Evolutionary conservation across 148 eudicot species (phyloP).

Genomic region (Chenopodium formosanum): DNA sequence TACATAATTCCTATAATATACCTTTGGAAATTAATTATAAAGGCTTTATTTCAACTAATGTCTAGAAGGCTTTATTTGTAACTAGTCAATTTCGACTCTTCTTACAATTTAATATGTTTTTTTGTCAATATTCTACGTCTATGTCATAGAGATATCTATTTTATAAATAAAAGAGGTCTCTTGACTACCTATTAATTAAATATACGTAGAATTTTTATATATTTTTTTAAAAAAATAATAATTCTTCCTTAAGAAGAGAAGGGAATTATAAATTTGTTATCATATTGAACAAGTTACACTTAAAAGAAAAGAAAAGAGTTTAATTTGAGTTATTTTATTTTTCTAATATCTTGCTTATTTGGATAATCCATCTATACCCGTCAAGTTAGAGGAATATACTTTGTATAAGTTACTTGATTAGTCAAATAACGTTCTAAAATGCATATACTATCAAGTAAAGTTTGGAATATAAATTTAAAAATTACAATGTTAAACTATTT

Average conservation of each 20-base stretch:
- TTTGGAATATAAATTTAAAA: background rate
- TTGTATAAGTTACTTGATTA: background rate
- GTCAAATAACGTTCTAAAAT: background rate
- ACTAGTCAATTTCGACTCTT: too few species aligned
- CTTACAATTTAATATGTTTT: too few species aligned
- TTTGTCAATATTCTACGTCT: background rate
- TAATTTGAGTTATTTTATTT: background rate
- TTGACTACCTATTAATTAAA: background rate
- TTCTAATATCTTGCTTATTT: background rate
- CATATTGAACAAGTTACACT: background rate
- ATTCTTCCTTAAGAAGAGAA: too few species aligned
- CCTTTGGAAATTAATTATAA: too few species aligned
- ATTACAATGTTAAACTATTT: background rate
- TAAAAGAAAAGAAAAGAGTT: background rate
- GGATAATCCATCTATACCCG: background rate
- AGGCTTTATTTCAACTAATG: too few species aligned
- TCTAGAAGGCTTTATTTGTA: too few species aligned
- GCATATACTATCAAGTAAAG: background rate
- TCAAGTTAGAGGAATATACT: background rate
- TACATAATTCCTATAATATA: background rate
- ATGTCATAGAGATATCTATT: background rate
- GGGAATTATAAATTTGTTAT: background rate
- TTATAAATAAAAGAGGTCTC: too few species aligned
- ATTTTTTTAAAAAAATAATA: too few species aligned
- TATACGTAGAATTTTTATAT: too few species aligned